Base-by-base conservation (phyloP, 75 land plant species). In the Pseudotsuga menziesii region DNA sequence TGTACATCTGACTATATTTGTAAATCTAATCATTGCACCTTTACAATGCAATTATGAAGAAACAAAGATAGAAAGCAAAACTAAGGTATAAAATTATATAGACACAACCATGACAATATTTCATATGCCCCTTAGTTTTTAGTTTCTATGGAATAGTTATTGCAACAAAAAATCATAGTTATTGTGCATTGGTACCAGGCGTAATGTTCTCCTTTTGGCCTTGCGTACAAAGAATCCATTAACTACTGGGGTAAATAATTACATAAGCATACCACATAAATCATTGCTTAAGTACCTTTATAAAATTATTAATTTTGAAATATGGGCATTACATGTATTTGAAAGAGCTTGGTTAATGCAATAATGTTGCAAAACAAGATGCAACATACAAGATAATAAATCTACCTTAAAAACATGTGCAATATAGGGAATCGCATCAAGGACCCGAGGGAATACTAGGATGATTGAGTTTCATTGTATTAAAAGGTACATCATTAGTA, bases 181-280 rank as follows among this genome's bases (percentile, higher is more conserved):
- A 97, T 98, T 74, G 99, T 97, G 89, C 99, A 97, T 82, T 97
- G 99, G 73, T 94, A 97, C 99, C 99, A 97, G 0, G 92, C 98
- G 83, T 83, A 97, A 77, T 89, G 85, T 79, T 97, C 95, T 60
- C 99, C 99, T 80, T 83, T 84, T 6, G 98, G 99, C 56, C 99
- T 98, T 93, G 87, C 72, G 78, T 35, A 44, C 52, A 44, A 44
- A 44, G 11, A 44, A 44, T 44, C 8, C 52, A 44, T 44, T 44
- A 44, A 44, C 52, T 7, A 44, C 7, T 44, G 52, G 52, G 52
- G 52, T 44, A 44, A 41, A 41, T 41, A 3, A 41, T 41, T 41
- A 41, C 44, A 5, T 41, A 41, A 41, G 5, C 44, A 41, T 3
- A 6, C 6, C 4, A 41, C 4, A 41, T 41, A 41, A 41, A 41